Evolutionary conservation across 2,329 filamentous ascomycete genomes (phyloP).

Genomic region (Didymella sp.): DNA sequence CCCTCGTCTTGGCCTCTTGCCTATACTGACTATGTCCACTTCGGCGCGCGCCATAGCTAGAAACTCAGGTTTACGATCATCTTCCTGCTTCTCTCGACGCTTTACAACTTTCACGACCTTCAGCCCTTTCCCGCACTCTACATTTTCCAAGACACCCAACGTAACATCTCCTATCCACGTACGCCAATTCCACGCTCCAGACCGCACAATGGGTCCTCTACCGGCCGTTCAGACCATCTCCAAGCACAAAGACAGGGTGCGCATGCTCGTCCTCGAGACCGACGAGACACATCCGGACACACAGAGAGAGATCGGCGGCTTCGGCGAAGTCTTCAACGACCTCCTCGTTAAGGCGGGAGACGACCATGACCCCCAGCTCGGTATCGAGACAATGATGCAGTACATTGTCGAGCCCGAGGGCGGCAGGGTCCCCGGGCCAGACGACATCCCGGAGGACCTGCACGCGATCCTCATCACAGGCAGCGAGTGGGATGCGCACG

Average conservation of each 20-base stretch:
- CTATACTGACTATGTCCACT: slow-evolving; percentile 17
- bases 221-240: slow-evolving; percentile 33
- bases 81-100: neutral
- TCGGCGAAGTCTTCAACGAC: slow-evolving; percentile 61
- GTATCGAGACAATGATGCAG: slow-evolving; percentile 62
- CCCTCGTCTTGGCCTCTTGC: slow-evolving; percentile 11
- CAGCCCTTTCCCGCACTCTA: neutral
- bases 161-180: neutral
- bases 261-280: slow-evolving; percentile 65
- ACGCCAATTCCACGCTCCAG: neutral
- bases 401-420: slow-evolving; percentile 58
- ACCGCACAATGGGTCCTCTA: slow-evolving; percentile 34
- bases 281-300: slow-evolving; percentile 63
- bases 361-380: slow-evolving; percentile 61
- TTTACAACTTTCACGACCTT: neutral
- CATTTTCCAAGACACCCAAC: neutral
- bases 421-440: slow-evolving; percentile 53
- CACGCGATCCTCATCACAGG: slow-evolving; percentile 57
- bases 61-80: slow-evolving; percentile 9
- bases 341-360: slow-evolving; percentile 61
- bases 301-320: slow-evolving; percentile 58
- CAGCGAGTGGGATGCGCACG: slow-evolving; percentile 58
- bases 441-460: slow-evolving; percentile 56
- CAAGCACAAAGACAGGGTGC: slow-evolving; percentile 44
- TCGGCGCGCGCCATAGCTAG: slow-evolving; percentile 22